Evolutionary conservation across 805 yeast species (phyloP), one percentile per base, ranked within the genome.

Genomic region (Starmerella stellata): DNA sequence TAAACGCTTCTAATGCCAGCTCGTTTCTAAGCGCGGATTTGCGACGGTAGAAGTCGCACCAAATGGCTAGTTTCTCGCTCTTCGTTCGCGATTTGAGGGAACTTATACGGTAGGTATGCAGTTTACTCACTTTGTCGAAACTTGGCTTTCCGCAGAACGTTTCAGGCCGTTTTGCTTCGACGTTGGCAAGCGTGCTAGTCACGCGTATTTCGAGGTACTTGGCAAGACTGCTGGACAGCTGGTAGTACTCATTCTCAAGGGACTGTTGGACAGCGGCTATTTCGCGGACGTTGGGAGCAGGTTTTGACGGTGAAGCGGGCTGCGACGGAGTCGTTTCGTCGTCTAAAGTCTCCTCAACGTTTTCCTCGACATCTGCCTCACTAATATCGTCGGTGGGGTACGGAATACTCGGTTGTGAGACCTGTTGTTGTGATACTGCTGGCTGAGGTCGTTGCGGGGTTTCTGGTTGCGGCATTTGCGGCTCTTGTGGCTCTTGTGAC

Each of bases 1-100:
- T 44, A 35, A 41, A 42, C 24, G 47, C 35, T 23, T 48, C 35
- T 15, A 37, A 29, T 34, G 49, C 46, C 42, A 53, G 29, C 16
- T 43, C 34, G 42, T 45, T 48, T 17, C 52, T 45, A 23, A 58
- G 46, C 17, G 47, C 52, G 28, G 32, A 43, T 35, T 47, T 48
- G 18, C 43, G 47, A 28, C 52, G 47, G 43, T 43, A 24, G 42
- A 50, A 58, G 39, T 57, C 55, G 19, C 54, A 41, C 60, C 59
- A 54, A 8, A 48, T 34, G 33, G 38, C 38, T 17, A 43, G 35
- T 13, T 42, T 42, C 38, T 44, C 48, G 31, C 28, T 33, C 19
- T 36, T 41, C 16, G 48, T 9, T 34, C 38, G 39, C 14, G 36
- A 24, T n/a, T 34, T 39, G 37, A 44, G 42, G 17, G 47, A 24